These are phyloP conservation scores for Xylaria sp. DNA, from an alignment of 2,329 filamentous ascomycete species.

Conservation along the genomic window DNA sequence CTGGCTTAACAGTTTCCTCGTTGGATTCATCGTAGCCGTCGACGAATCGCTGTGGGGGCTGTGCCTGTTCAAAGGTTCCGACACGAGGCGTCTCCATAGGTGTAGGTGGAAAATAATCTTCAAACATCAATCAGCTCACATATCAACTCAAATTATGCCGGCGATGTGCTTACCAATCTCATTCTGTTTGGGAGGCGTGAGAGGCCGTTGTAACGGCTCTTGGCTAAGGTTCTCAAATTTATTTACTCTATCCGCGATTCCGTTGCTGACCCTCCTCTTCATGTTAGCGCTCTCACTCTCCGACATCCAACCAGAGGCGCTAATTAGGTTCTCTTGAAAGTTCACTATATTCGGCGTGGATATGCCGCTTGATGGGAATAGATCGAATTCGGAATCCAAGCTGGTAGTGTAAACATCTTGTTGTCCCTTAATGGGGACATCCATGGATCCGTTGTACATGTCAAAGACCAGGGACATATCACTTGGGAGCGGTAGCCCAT, in stretches of 20 bases:
- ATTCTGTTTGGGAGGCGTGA: conserved; percentile 72
- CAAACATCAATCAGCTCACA: conserved; percentile 48
- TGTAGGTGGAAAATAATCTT: conserved; percentile 73
- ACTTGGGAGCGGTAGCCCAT: conserved; percentile 46
- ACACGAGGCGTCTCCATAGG: conserved; percentile 72
- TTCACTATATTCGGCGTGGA: conserved; percentile 63
- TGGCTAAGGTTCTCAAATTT: conserved; percentile 67
- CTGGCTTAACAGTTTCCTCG: conserved; percentile 73
- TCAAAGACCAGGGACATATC: conserved; percentile 60
- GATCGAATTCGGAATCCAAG: conserved; percentile 61
- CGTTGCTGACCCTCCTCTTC: conserved; percentile 67
- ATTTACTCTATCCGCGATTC: conserved; percentile 68
- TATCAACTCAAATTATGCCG: neutral
- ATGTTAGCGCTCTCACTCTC: conserved; percentile 60
- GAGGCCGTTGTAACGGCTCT: conserved; percentile 62
- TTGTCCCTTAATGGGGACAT: conserved; percentile 60
- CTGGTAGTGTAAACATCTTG: conserved; percentile 57
- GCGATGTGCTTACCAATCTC: conserved; percentile 63
- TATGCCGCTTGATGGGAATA: conserved; percentile 60
- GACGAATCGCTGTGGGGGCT: conserved; percentile 62
- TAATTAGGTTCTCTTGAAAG: conserved; percentile 60
- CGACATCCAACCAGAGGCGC: conserved; percentile 61
- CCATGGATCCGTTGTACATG: conserved; percentile 57
- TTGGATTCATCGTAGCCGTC: conserved; percentile 73
- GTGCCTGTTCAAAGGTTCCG: conserved; percentile 56